These are phyloP conservation scores for Pleodorina starrii DNA, from an alignment of 139 green algal genomes.

Conservation along the genomic window DNA sequence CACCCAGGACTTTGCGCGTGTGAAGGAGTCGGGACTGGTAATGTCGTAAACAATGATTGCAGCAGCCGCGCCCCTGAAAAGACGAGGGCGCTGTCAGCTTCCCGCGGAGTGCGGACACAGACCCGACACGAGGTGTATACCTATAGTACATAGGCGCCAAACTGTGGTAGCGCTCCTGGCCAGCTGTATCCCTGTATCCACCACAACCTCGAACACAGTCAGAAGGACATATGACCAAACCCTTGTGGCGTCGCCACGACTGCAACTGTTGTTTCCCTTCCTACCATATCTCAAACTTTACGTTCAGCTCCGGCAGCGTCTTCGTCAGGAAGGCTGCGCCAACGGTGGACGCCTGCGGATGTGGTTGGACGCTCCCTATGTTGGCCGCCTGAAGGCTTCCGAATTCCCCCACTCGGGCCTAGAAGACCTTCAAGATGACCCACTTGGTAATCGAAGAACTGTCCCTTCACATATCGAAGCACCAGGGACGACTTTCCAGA, in stretches of 20 bases:
- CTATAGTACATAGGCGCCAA: conserved; percentile 99
- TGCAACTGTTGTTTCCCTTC: background rate
- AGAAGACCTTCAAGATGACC: conserved; percentile 4
- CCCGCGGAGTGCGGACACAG: background rate
- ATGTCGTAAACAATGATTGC: conserved; percentile 91
- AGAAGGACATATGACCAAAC: conserved; percentile 17
- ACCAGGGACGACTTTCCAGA: conserved; percentile 96
- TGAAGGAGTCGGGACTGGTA: conserved; percentile 87
- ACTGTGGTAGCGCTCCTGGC: conserved; percentile 98
- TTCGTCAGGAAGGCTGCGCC: conserved; percentile 99
- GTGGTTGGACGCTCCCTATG: background rate
- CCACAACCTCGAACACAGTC: background rate
- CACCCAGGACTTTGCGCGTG: conserved; percentile 96
- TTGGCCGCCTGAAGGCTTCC: background rate
- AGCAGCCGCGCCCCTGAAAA: conserved; percentile 88
- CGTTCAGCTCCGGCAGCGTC: conserved; percentile 92
- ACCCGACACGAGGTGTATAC: conserved; percentile 18
- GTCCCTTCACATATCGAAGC: conserved; percentile 95
- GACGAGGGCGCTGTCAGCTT: background rate
- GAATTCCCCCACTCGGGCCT: background rate
- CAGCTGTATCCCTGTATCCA: conserved; percentile 91
- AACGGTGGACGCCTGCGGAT: conserved; percentile 95
- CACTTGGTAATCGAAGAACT: conserved; percentile 99
- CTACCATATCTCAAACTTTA: conserved; percentile 99
- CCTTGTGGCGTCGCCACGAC: background rate